Evolutionary conservation across 768 basidiomycete species (phyloP), one percentile per base, ranked within the genome.

Genomic region (Gloeopeniophorella convolvens): DNA sequence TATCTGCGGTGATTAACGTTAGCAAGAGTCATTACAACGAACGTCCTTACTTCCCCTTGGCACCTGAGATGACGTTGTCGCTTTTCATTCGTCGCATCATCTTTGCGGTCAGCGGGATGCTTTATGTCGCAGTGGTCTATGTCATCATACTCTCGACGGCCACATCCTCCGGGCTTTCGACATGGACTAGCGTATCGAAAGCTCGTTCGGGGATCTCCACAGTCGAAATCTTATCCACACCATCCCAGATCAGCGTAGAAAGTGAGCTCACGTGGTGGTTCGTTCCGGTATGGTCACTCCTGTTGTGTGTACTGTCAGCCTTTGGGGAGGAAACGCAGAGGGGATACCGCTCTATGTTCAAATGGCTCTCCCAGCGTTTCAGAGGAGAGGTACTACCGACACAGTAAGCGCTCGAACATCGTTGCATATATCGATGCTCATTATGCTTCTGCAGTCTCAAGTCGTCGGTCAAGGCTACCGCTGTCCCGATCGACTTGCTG

Each of bases 181-280:
- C 55, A 16, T 57, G 48, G 50, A 50, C 15, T 26, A 46, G 46
- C 47, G 12, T 58, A 28, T 45, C 57, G 9, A 42, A 51, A 42
- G 37, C 45, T 16, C 55, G 50, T 33, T 39, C 55, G 23, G 32
- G 49, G 24, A 20, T 56, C 45, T 36, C 34, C 26, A 28, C 34
- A 11, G 30, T 58, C 31, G 55, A 47, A 21, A 21, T 50, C 26
- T 28, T 52, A 7, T 21, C 45, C 6, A 33, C 45, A 5, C 28
- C 39, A 10, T 44, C 50, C 13, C 40, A 26, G 9, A 31, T 37
- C n/a, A 27, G 31, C 18, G 3, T 52, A 26, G 45, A 39, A 26
- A 48, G 40, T 16, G 30, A 58, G 41, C 47, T 58, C 15, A 36
- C 56, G 15, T 58, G 57, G 57, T 58, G 57, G 57, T 51, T 56